Percentiles rank a stretch among this genome's conserved stretches.
Evolutionary conservation across 148 eudicot species (phyloP).

Genomic region (Cornus kousa): DNA sequence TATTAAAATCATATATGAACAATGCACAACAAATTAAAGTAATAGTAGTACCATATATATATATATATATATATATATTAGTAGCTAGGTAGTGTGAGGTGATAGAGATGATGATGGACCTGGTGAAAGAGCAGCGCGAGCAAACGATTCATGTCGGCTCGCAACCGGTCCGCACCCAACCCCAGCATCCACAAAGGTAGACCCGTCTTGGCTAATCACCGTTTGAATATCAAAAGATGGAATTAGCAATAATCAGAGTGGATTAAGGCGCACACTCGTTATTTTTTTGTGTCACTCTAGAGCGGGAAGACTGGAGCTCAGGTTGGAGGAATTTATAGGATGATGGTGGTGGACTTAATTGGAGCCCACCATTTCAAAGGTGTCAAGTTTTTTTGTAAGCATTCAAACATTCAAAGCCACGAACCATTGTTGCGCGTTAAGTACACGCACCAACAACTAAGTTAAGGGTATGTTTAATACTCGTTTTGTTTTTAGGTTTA

Average conservation of each 20-base stretch:
- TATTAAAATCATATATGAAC: no score
- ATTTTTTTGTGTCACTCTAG: not conserved
- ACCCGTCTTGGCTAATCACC: conserved; percentile 73
- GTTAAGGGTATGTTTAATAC: no score
- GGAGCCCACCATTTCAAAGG: not conserved
- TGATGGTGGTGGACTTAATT: not conserved
- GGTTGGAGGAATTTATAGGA: not conserved
- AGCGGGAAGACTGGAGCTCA: not conserved
- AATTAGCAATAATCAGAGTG: no score
- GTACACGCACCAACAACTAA: not conserved
- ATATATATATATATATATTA: no score
- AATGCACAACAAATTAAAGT: no score
- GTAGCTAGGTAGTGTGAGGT: not conserved
- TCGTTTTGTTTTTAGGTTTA: no score
- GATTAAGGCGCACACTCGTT: not conserved
- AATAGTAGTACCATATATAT: no score
- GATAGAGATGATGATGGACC: conserved; percentile 24
- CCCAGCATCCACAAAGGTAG: conserved; percentile 94
- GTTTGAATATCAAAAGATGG: not conserved
- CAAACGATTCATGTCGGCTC: conserved; percentile 87
- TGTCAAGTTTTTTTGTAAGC: not conserved
- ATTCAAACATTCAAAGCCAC: not conserved
- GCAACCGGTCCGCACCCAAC: conserved; percentile 64
- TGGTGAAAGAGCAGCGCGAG: conserved; percentile 87
- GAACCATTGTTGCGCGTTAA: not conserved